Percentiles rank a stretch among this genome's conserved stretches.
Evolutionary conservation across 2,329 filamentous ascomycete species (phyloP).

Genomic region (Verticillium dahliae): DNA sequence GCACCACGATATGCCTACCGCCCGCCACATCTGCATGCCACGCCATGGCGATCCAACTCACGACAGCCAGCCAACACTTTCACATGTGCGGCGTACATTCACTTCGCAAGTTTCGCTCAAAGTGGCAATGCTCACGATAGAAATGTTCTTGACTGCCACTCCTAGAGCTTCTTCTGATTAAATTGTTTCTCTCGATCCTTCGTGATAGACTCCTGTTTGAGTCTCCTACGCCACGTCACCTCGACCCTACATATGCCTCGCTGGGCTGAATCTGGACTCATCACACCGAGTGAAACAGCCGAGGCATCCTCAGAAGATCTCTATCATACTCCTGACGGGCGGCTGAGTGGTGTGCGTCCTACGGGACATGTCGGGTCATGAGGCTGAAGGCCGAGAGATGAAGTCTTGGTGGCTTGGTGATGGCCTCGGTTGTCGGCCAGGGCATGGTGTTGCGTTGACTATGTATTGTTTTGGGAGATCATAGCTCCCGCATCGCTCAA

Average conservation of each 20-base stretch:
- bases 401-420: not conserved
- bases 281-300: not conserved
- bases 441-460: not conserved
- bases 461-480: not conserved
- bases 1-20: not conserved
- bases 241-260: not conserved
- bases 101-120: not conserved
- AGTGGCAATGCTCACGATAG: not conserved
- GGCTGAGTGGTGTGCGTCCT: not conserved
- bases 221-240: not conserved
- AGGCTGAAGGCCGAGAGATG: not conserved
- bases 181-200: not conserved
- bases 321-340: not conserved
- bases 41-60: not conserved
- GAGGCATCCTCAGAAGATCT: not conserved
- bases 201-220: not conserved
- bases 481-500: not conserved
- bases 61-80: not conserved
- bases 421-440: not conserved
- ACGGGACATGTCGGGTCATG: not conserved
- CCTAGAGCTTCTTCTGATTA: not conserved
- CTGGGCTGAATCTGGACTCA: not conserved
- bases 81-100: not conserved
- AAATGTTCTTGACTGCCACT: not conserved
- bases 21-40: not conserved